Evolutionary conservation across 2,329 filamentous ascomycete species (phyloP), one percentile per base, ranked within the genome.

Genomic region (Fusarium pseudonygamai): DNA sequence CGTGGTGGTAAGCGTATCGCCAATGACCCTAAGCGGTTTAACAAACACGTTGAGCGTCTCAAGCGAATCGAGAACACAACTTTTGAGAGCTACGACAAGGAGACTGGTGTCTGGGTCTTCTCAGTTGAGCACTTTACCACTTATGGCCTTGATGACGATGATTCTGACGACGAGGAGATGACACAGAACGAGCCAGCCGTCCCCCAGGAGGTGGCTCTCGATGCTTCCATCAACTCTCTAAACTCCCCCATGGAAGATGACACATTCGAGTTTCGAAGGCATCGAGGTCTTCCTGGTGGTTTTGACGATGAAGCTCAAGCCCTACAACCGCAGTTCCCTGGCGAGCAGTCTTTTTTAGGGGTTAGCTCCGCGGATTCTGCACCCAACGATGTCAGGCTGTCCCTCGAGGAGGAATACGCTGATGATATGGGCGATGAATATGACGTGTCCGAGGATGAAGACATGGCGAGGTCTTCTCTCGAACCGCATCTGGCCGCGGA

Each of bases 61-160:
- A 93, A 91, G 85, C 90, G 89, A 66, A 94, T 98, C 42, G 85
- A 86, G 14, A 92, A 94, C 80, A 98, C 96, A 1, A 90, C 90
- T 8, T 98, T 97, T 77, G 87, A 95, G 76, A 87, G 88, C 77
- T 99, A 98, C 81, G 89, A 97, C 72, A 86, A 87, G 64, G 87
- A 93, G 4, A 95, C 91, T 59, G 96, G 96, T 59, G 89, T 93
- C 52, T 99, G 97, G 97, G 89, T 90, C 20, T 99, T 99, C 84
- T 91, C 87, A 15, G 96, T 99, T n/a, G 91, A 96, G 78, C 96
- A 99, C 82, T 99, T 97, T 82, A 98, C 96, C 3, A 97, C 95
- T 3, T 99, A 99, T 79, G 95, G 93, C 45, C 87, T 98, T 72
- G 94, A 93, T 45, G 89, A 91, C 59, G 93, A 94, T 34, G 92